Evolutionary conservation across 805 yeast species (phyloP), one percentile per base, ranked within the genome.

Genomic region (Zygosaccharomyces gambellarensis): DNA sequence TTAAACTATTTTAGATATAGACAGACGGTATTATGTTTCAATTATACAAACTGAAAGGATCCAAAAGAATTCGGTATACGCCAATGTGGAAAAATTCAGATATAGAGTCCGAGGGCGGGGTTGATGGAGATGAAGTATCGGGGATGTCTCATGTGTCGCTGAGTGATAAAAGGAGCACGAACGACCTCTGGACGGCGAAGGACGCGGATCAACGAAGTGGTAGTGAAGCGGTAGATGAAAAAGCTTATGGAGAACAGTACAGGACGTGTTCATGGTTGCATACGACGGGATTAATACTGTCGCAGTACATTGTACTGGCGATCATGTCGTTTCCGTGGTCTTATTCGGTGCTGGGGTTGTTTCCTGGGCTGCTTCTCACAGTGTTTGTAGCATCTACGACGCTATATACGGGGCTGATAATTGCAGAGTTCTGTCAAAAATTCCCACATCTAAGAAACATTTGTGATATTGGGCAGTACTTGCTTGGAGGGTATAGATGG

Each of bases 311-410:
- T 29, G 81, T 83, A 56, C 68, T 80, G 52, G 85, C 85, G 11
- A 78, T 79, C 50, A 73, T 80, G 80, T 77, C 82, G n/a, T 80
- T 80, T 60, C 85, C 85, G 0, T 79, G 83, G 83, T 77, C 82
- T 9, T 80, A 77, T 56, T 78, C 83, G 2, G 80, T 80, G 3
- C 64, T 80, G 17, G 85, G 85, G 0, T 62, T 80, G 7, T 76
- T 80, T 1, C 82, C 83, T 1, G 85, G 85, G 1, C 65, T 80
- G 25, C 76, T 80, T 27, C 58, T 80, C 43, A 80, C 84, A 0
- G 72, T 72, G 1, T 75, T 76, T 46, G 79, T 80, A 3, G 71
- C 83, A 1, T 52, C 72, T 21, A 72, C 78, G 5, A 80, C 76
- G 22, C 65, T 77, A 28, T 80, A 80, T 64, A 80, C 85, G 1